Evolutionary conservation across 148 eudicot genomes (phyloP).

Genomic region (Spergularia bocconei): DNA sequence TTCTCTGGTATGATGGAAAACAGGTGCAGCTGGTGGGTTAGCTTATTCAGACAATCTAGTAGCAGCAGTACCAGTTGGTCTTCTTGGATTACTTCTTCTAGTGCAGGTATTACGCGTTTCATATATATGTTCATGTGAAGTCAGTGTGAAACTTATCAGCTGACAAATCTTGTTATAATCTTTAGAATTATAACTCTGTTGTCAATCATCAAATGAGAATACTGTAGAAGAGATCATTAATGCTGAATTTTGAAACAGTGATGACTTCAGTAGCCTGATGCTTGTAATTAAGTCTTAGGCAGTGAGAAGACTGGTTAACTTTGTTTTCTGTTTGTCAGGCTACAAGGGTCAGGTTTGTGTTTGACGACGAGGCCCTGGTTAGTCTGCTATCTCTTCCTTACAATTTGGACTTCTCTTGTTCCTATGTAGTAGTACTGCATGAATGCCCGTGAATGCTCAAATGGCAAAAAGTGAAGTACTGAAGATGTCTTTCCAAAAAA

Average conservation of each 20-base stretch:
- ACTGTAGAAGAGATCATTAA: neutral
- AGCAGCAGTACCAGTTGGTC: conserved; percentile 87
- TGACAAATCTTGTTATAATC: neutral
- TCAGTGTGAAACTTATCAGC: neutral
- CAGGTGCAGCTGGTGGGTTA: conserved; percentile 82
- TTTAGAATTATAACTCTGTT: neutral
- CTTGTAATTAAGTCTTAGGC: neutral
- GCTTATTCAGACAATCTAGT: conserved; percentile 63
- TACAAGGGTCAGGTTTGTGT: conserved; percentile 94
- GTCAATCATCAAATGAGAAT: neutral
- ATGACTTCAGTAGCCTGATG: conserved; percentile 10
- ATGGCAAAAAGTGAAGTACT: too few species aligned
- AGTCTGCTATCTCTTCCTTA: conserved; percentile 33
- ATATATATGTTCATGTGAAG: neutral
- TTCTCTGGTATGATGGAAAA: conserved; percentile 14
- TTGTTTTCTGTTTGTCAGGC: conserved; percentile 45
- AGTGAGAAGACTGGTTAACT: neutral
- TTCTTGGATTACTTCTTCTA: conserved; percentile 77
- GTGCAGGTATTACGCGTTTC: conserved; percentile 59
- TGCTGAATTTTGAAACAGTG: neutral
- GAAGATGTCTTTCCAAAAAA: too few species aligned
- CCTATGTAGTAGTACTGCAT: neutral
- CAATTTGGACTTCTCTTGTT: neutral
- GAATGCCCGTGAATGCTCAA: too few species aligned
- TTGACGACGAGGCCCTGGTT: conserved; percentile 91